Evolutionary conservation across 2,329 filamentous ascomycete genomes (phyloP).

Genomic region (Chaetomium globosum): DNA sequence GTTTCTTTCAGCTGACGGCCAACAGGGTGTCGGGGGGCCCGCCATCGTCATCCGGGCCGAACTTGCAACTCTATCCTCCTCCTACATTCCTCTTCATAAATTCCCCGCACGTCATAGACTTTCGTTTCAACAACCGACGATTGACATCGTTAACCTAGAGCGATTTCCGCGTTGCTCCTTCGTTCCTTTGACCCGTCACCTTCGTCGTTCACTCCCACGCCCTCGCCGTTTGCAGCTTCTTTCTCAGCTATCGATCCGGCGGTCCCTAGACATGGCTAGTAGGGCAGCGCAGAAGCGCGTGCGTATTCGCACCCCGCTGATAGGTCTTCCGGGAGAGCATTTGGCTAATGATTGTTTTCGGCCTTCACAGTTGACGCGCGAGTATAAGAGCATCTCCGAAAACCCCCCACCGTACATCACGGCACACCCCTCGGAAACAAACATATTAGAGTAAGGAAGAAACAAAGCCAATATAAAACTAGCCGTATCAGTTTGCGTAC

Average conservation of each 20-base stretch:
- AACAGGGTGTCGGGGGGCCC: not conserved
- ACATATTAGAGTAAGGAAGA: conserved; percentile 77
- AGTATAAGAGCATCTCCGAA: conserved; percentile 64
- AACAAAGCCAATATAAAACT: too few species aligned
- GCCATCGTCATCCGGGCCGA: conserved; percentile 5
- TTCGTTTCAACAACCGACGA: conserved; percentile 1
- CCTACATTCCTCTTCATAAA: not conserved
- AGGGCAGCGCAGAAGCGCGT: conserved; percentile 39
- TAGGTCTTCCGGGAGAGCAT: not conserved
- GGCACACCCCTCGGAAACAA: conserved; percentile 85
- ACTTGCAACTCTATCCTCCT: not conserved
- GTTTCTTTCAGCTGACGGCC: conserved; percentile 6
- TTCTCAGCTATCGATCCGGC: not conserved
- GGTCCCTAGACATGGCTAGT: conserved; percentile 31
- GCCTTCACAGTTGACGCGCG: conserved; percentile 56
- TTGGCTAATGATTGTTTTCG: conserved; percentile 9
- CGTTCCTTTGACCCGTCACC: not conserved
- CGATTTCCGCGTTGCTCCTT: not conserved
- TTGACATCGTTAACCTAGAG: not conserved
- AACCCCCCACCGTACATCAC: conserved; percentile 88
- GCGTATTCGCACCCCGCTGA: conserved; percentile 17
- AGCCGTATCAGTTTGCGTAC: not conserved
- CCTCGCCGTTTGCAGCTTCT: not conserved
- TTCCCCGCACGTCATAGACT: not conserved
- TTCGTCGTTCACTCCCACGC: not conserved